phyloP scores from a whole-genome alignment of 345 rosid genomes.

The Hirschfeldia incana region DNA sequence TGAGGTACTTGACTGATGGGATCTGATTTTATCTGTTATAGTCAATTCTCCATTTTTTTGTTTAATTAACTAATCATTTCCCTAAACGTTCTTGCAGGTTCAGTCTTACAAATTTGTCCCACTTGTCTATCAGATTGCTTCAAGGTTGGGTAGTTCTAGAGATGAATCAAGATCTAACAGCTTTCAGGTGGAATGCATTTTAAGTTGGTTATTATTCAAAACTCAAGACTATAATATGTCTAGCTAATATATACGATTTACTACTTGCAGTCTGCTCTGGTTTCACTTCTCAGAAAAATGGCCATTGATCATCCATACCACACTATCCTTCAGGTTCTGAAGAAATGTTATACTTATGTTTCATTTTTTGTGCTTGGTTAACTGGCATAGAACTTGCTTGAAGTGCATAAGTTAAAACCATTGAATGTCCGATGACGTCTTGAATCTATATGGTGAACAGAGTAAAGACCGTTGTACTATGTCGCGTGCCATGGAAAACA shows the following conservation, averaged over 20 bases:
- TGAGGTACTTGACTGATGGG: conserved; percentile 52
- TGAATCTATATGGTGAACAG: conserved; percentile 23
- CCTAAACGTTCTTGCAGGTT: conserved; percentile 52
- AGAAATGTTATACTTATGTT: conserved; percentile 9
- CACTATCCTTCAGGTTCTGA: conserved; percentile 80
- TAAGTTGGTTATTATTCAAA: conserved; percentile 10
- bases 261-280: conserved; percentile 76
- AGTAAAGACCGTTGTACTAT: conserved; percentile 11
- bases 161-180: conserved; percentile 61
- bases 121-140: conserved; percentile 92
- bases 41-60: neutral
- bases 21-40: conserved; percentile 17
- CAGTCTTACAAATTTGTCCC: conserved; percentile 93
- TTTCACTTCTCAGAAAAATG: conserved; percentile 93
- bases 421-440: conserved; percentile 14
- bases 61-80: conserved; percentile 16
- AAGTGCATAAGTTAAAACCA: conserved; percentile 6
- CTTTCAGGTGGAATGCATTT: conserved; percentile 67
- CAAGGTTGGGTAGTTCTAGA: conserved; percentile 87
- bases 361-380: conserved; percentile 4
- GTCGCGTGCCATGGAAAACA: conserved; percentile 8
- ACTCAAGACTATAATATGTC: conserved; percentile 14
- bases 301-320: conserved; percentile 97
- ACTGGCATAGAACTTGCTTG: conserved; percentile 23
- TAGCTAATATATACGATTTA: conserved; percentile 37